These are phyloP conservation scores for Colletotrichum sp. DNA, from an alignment of 2,329 filamentous ascomycete species.

Conservation along the genomic window DNA sequence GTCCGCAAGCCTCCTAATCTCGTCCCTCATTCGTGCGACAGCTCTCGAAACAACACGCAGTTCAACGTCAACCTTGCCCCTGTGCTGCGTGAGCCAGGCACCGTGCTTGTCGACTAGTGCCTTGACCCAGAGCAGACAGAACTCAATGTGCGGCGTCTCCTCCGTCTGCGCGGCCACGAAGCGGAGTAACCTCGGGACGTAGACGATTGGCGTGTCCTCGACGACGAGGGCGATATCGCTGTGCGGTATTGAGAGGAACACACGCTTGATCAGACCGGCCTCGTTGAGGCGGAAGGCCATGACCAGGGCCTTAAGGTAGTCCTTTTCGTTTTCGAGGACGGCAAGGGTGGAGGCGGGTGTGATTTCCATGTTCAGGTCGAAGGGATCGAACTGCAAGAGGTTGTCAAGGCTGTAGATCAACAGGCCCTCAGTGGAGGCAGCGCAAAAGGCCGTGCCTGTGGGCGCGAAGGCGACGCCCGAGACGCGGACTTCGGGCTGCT, in stretches of 20 bases:
- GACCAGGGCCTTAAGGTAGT: constrained; percentile 90
- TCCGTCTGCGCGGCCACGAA: constrained; percentile 90
- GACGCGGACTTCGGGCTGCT: constrained; percentile 82
- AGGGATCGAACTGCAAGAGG: constrained; percentile 87
- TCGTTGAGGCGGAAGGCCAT: constrained; percentile 98
- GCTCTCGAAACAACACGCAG: constrained; percentile 82
- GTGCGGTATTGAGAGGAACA: constrained; percentile 84
- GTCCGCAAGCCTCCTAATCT: constrained; percentile 82
- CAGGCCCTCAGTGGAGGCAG: constrained; percentile 91
- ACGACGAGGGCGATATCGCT: constrained; percentile 79
- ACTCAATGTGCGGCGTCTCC: constrained; percentile 90
- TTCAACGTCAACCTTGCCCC: constrained; percentile 81
- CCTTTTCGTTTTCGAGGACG: constrained; percentile 69
- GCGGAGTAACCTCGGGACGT: constrained; percentile 82
- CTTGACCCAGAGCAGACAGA: constrained; percentile 93
- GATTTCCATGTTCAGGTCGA: constrained; percentile 92
- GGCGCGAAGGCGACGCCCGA: constrained; percentile 86
- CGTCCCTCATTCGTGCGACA: constrained; percentile 78
- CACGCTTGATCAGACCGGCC: constrained; percentile 76
- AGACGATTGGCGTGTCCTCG: constrained; percentile 79
- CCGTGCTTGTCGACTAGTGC: constrained; percentile 83
- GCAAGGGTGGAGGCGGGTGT: constrained; percentile 84
- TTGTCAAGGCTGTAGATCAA: constrained; percentile 92
- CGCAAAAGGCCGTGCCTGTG: constrained; percentile 88
- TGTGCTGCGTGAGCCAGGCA: constrained; percentile 80